phyloP scores from a whole-genome alignment of 306 rosid species.

The Glycyrrhiza uralensis region DNA sequence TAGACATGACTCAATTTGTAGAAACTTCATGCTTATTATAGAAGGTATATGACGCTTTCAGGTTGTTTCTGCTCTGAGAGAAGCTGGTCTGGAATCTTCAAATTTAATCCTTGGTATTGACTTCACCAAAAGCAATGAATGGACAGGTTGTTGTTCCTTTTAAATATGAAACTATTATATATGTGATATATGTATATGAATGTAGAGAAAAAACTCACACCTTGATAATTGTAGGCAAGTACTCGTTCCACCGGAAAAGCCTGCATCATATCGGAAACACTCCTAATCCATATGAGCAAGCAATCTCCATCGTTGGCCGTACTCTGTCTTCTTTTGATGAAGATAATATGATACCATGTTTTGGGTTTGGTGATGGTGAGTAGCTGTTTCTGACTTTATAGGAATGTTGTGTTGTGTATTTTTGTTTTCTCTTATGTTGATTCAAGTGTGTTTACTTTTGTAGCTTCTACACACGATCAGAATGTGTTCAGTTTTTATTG shows the following conservation, averaged over 20 bases:
- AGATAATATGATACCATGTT: slow-evolving; percentile 92
- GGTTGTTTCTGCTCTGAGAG: slow-evolving; percentile 89
- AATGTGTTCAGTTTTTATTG: slow-evolving; percentile 67
- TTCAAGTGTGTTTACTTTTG: slow-evolving; percentile 26
- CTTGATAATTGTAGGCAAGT: slow-evolving; percentile 55
- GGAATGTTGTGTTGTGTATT: not conserved
- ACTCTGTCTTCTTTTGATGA: slow-evolving; percentile 91
- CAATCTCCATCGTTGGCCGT: slow-evolving; percentile 83
- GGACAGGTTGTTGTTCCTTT: slow-evolving; percentile 70
- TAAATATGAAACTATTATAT: not conserved
- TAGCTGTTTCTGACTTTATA: slow-evolving; percentile 10
- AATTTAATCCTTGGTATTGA: slow-evolving; percentile 87
- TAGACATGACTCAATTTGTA: not conserved
- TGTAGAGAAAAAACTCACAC: slow-evolving; percentile 15
- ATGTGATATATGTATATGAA: not conserved
- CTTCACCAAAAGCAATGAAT: slow-evolving; percentile 98
- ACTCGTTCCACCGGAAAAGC: slow-evolving; percentile 75
- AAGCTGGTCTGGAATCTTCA: slow-evolving; percentile 95
- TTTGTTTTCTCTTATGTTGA: slow-evolving; percentile 23
- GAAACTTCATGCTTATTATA: not conserved
- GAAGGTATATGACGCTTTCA: slow-evolving; percentile 34
- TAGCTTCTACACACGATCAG: slow-evolving; percentile 79
- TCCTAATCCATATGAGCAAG: slow-evolving; percentile 96
- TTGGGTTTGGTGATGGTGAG: slow-evolving; percentile 96
- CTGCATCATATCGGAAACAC: slow-evolving; percentile 64